phyloP scores from a whole-genome alignment of 2,329 filamentous ascomycete species.

The Amauroascus verrucosus region DNA sequence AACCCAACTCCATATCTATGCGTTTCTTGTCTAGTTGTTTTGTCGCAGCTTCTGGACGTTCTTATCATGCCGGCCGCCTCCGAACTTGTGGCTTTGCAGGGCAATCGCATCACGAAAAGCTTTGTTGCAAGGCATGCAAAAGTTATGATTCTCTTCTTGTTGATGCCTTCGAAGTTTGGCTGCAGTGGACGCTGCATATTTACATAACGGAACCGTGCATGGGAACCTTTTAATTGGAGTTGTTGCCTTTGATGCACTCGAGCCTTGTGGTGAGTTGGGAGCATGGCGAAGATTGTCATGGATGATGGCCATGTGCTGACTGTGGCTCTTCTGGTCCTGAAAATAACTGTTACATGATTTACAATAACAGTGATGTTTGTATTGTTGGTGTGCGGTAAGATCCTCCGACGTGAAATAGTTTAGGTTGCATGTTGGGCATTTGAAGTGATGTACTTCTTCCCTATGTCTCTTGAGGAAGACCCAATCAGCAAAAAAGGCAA shows the following conservation, averaged over 20 bases:
- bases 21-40: neutral
- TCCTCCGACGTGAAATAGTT: conserved; percentile 3
- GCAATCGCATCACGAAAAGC: conserved; percentile 9
- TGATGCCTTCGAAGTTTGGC: conserved; percentile 9
- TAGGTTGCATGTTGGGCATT: conserved; percentile 10
- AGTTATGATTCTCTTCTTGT: conserved; percentile 11
- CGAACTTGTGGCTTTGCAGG: conserved; percentile 8
- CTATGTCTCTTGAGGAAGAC: conserved; percentile 10
- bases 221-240: neutral
- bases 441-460: conserved; percentile 13
- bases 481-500: conserved; percentile 14
- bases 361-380: conserved; percentile 14
- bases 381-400: conserved; percentile 11
- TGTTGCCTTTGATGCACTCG: neutral
- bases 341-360: conserved; percentile 15
- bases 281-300: conserved; percentile 6
- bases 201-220: conserved; percentile 6
- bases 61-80: conserved; percentile 1
- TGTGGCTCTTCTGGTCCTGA: neutral
- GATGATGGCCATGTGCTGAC: conserved; percentile 5
- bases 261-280: neutral
- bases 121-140: conserved; percentile 14
- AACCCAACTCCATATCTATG: neutral
- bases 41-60: conserved; percentile 2
- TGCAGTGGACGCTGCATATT: neutral